Conservation (phyloP, 225 moss, liverwort and hornwort species). For the Antitrichia curtipendula region DNA sequence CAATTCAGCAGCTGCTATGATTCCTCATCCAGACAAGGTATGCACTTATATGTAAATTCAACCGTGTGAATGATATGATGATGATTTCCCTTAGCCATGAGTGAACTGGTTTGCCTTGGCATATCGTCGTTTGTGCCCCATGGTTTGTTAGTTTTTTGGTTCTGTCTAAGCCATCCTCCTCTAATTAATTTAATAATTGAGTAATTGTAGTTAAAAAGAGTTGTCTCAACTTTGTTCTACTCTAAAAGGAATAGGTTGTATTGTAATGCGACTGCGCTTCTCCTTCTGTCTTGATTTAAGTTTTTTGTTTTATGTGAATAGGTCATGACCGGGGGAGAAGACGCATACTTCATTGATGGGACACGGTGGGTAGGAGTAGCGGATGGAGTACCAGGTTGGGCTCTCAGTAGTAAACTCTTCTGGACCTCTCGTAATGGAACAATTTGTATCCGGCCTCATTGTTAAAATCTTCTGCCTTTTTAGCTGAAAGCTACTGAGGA, state of each 20-base stretch:
- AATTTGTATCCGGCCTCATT: not conserved
- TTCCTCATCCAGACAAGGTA: conserved; percentile 82
- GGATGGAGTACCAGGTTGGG: conserved; percentile 88
- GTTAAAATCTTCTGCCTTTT: not conserved
- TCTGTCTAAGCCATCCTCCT: not conserved
- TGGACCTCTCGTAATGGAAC: not conserved
- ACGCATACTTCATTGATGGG: conserved; percentile 87
- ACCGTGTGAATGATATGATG: not conserved
- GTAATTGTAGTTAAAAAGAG: not conserved
- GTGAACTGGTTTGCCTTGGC: not conserved
- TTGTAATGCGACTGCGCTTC: not conserved
- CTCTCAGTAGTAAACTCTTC: conserved; percentile 29
- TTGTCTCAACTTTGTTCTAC: not conserved
- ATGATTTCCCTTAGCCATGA: not conserved
- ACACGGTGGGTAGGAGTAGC: conserved; percentile 82
- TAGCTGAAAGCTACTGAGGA: not conserved
- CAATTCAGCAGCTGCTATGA: conserved; percentile 67
- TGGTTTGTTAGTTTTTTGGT: not conserved
- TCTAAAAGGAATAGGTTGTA: not conserved
- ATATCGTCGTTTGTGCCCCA: not conserved
- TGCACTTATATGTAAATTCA: not conserved
- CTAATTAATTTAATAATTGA: not conserved
- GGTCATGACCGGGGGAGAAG: conserved; percentile 75
- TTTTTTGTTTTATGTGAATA: not conserved
- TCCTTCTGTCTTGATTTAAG: not conserved